phyloP scores from a whole-genome alignment of 2,329 filamentous ascomycete species.

The Clarireedia monteithiana region DNA sequence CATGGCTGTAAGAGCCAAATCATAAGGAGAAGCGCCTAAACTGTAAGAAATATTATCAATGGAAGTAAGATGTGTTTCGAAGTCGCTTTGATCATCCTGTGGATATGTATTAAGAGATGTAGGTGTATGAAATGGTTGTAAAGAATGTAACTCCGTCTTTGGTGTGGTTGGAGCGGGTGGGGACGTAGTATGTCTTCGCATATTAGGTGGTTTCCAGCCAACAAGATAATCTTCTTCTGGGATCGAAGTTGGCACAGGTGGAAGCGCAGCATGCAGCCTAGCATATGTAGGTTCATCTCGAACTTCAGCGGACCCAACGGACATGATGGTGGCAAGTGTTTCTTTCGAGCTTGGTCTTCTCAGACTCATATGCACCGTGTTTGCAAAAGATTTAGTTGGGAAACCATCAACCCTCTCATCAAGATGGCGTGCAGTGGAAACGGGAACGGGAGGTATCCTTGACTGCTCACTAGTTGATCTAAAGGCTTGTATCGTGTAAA shows the following conservation, averaged over 20 bases:
- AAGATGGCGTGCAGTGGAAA: conserved; percentile 14
- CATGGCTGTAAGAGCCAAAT: conserved; percentile 12
- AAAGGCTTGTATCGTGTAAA: conserved; percentile 22
- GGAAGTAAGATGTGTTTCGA: conserved; percentile 22
- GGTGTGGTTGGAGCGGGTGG: background rate
- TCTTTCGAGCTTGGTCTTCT: conserved; percentile 20
- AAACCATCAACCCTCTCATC: conserved; percentile 18
- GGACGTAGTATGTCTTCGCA: background rate
- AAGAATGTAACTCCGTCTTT: background rate
- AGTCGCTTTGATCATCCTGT: conserved; percentile 14
- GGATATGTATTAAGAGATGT: background rate
- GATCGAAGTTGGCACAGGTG: conserved; percentile 16
- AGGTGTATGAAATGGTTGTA: background rate
- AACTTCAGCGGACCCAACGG: conserved; percentile 22
- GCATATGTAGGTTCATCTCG: conserved; percentile 20
- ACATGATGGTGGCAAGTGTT: conserved; percentile 25
- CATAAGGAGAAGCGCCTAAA: conserved; percentile 22
- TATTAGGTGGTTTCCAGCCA: background rate
- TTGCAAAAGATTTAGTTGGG: conserved; percentile 18
- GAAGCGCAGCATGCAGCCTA: conserved; percentile 18
- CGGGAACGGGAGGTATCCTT: conserved; percentile 16
- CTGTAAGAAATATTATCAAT: conserved; percentile 16
- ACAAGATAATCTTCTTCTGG: conserved; percentile 11
- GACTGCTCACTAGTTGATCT: conserved; percentile 14
- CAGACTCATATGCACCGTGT: conserved; percentile 14